Conservation (phyloP, 2,329 filamentous ascomycete species). For the Nigrospora osmanthi region DNA sequence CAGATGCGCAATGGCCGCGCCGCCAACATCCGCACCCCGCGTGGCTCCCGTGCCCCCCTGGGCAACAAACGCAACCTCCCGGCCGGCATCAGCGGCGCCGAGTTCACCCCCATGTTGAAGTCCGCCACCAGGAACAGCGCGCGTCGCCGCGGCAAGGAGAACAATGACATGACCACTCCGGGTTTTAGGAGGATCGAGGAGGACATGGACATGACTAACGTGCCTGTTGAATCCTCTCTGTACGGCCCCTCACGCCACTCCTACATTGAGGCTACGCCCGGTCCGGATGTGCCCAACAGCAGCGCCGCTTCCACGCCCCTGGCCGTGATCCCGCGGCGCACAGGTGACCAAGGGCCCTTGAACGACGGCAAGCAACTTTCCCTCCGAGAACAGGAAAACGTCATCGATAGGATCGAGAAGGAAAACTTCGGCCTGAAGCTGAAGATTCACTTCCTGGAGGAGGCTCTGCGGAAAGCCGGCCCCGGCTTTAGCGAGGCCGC, state of each 20-base stretch:
- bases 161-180: conserved; percentile 59
- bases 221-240: conserved; percentile 64
- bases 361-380: conserved; percentile 88
- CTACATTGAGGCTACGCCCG: conserved; percentile 60
- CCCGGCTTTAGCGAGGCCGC: conserved; percentile 85
- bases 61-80: conserved; percentile 66
- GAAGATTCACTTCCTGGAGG: conserved; percentile 94
- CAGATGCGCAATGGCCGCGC: conserved; percentile 62
- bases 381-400: conserved; percentile 86
- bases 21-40: conserved; percentile 64
- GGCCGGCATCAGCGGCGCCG: conserved; percentile 55
- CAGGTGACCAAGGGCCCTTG: conserved; percentile 58
- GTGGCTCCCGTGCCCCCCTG: conserved; percentile 59
- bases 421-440: conserved; percentile 96
- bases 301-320: conserved; percentile 80
- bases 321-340: conserved; percentile 56
- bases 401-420: conserved; percentile 94
- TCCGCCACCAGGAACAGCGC: conserved; percentile 65
- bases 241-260: conserved; percentile 59
- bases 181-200: conserved; percentile 59
- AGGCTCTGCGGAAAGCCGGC: conserved; percentile 78
- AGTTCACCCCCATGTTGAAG: conserved; percentile 93
- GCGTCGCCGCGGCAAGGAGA: conserved; percentile 56
- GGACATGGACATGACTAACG: conserved; percentile 63
- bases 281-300: conserved; percentile 70